Base-by-base conservation (phyloP, 345 rosid species). In the Gossypium herbaceum region DNA sequence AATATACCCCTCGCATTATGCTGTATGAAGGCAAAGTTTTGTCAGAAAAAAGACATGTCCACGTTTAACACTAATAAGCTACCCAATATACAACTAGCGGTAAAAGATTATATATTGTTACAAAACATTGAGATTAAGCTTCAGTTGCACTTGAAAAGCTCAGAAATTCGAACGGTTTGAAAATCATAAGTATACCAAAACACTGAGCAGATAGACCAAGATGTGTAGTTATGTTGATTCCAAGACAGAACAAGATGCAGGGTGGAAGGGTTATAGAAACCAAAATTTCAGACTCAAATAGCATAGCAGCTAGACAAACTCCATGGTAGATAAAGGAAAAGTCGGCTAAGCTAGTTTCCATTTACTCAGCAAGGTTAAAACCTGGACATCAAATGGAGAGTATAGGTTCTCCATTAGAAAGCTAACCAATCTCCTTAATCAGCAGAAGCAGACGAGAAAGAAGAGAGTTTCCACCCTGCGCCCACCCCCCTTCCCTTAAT, bases 1-100 rank as follows among this genome's bases (percentile, higher is more conserved):
- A 96, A 81, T 68, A 87, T 89, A 55, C 98, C 98, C 82, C 99
- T 92, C 25, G 98, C 97, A 80, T 93, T 93, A 77, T 96, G 98
- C 97, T 95, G 91, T 47, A 76, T 25, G 50, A 48, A 58, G 56
- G 72, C 15, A 50, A 73, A 10, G 25, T 12, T n/a, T 47, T 50
- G 45, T 54, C 48, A 10, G 58, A 60, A 62, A 61, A 50, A 11
- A 51, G 60, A 61, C 27, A 11, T n/a, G 48, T 29, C 34, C 12
- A 74, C 11, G n/a, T 54, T 73, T 27, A 62, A 19, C 29, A 51
- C 6, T 7, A 74, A 48, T 57, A 47, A 10, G 19, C 56, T 12
- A 62, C 27, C 62, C 59, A 27, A 50, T 50, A 4, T 22, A 8
- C 9, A 13, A 34, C 51, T 56, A 19, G 39, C 15, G 12, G 48